Conservation (phyloP, 768 basidiomycete species). For the Termitomyces bulborhizus region DNA sequence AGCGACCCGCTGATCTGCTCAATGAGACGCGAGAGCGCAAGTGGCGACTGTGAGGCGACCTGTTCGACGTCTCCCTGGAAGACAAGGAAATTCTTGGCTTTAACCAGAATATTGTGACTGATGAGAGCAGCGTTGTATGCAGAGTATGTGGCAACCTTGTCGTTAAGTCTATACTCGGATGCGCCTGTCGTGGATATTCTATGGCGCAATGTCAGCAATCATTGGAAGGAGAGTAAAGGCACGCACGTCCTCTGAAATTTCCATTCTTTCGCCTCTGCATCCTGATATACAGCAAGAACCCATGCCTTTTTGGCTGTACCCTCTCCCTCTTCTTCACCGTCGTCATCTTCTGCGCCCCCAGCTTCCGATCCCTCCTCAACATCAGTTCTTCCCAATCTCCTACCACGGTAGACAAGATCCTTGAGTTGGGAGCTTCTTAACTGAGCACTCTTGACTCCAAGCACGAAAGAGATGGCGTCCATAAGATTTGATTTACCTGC, state of each 20-base stretch:
- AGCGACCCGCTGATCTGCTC: slow-evolving; percentile 95
- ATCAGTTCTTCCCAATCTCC: slow-evolving; percentile 50
- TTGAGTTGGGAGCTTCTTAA: slow-evolving; percentile 90
- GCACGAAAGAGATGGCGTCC: slow-evolving; percentile 99
- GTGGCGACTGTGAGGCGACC: slow-evolving; percentile 90
- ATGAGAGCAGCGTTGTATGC: slow-evolving; percentile 86
- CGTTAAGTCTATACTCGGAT: slow-evolving; percentile 89
- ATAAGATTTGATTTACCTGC: slow-evolving; percentile 98
- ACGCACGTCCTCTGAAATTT: slow-evolving; percentile 88
- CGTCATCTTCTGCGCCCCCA: slow-evolving; percentile 43
- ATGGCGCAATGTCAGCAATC: slow-evolving; percentile 2
- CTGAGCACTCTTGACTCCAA: slow-evolving; percentile 92
- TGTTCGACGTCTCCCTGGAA: slow-evolving; percentile 99
- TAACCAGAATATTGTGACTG: slow-evolving; percentile 92
- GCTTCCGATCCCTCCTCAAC: slow-evolving; percentile 37
- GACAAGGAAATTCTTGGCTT: slow-evolving; percentile 98
- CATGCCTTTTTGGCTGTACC: slow-evolving; percentile 89
- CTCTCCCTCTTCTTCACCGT: slow-evolving; percentile 58
- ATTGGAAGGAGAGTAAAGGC: not conserved
- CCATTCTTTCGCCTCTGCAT: slow-evolving; percentile 76
- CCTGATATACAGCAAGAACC: slow-evolving; percentile 90
- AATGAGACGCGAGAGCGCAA: slow-evolving; percentile 83
- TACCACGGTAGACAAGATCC: slow-evolving; percentile 93
- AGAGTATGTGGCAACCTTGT: slow-evolving; percentile 73
- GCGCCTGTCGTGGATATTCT: slow-evolving; percentile 86